Percentiles rank a stretch among this genome's conserved stretches.
These are phyloP conservation scores for Eucalyptus melliodora DNA, from an alignment of 345 rosid genomes.

Conservation along the genomic window DNA sequence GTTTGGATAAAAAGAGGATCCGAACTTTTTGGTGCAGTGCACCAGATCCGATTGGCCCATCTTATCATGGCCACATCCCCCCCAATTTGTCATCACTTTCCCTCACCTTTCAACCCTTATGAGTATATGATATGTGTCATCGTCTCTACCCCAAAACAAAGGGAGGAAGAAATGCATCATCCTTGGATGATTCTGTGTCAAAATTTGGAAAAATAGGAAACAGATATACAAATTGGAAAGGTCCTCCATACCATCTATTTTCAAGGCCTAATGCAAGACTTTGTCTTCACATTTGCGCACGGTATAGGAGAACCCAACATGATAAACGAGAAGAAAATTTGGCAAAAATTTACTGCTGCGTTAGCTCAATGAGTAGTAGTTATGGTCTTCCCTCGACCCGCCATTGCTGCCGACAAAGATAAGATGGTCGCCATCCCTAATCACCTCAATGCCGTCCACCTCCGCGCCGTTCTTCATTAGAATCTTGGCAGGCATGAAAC, in stretches of 20 bases:
- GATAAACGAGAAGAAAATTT: neutral
- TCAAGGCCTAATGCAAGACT: neutral
- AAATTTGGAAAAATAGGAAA: neutral
- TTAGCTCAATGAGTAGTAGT: neutral
- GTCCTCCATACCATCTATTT: neutral
- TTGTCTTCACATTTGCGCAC: neutral
- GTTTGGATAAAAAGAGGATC: no score
- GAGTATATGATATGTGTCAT: neutral
- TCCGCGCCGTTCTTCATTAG: slow-evolving; percentile 7
- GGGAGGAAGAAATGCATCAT: neutral
- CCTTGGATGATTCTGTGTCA: neutral
- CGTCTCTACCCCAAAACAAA: neutral
- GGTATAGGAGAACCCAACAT: neutral
- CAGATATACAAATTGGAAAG: neutral
- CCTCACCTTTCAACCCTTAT: neutral
- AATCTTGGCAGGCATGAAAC: slow-evolving; percentile 6
- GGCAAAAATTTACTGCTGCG: neutral
- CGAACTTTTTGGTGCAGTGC: no score
- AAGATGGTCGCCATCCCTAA: slow-evolving; percentile 26
- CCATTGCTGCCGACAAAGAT: neutral
- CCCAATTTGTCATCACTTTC: neutral
- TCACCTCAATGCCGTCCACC: slow-evolving; percentile 19
- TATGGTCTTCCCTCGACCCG: neutral
- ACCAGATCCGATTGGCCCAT: no score
- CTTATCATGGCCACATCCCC: neutral